These are phyloP conservation scores for Rhododendron henanense DNA, from an alignment of 148 eudicot genomes.

Conservation along the genomic window DNA sequence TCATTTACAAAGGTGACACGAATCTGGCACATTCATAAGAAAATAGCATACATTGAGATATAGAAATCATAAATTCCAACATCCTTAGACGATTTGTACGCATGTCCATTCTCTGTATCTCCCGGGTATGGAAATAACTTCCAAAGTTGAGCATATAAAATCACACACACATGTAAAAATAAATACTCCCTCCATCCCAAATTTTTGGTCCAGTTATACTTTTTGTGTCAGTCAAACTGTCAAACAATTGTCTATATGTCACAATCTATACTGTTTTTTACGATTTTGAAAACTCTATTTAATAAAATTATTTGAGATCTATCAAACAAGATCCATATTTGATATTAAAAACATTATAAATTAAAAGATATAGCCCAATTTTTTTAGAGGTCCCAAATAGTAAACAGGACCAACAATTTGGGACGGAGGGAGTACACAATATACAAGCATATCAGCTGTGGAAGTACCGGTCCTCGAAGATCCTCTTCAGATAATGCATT, in stretches of 20 bases:
- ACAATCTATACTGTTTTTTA: too few species aligned
- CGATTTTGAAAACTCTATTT: too few species aligned
- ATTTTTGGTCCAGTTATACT: too few species aligned
- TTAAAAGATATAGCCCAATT: too few species aligned
- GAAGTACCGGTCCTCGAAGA: slow-evolving; percentile 73
- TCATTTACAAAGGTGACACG: slow-evolving; percentile 91
- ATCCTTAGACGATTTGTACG: background rate
- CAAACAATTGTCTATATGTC: too few species aligned
- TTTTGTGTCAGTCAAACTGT: too few species aligned
- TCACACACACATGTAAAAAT: background rate
- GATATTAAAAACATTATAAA: too few species aligned
- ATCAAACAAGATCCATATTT: too few species aligned
- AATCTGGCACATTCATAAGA: slow-evolving; percentile 41
- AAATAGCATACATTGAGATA: background rate
- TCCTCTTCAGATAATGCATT: slow-evolving; percentile 73
- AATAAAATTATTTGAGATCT: too few species aligned
- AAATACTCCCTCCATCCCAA: background rate
- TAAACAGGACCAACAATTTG: too few species aligned
- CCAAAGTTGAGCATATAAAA: slow-evolving; percentile 4
- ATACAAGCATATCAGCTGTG: slow-evolving; percentile 4
- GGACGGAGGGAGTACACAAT: background rate
- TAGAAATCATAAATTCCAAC: background rate
- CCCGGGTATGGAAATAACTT: background rate
- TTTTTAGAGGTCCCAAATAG: too few species aligned
- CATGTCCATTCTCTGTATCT: background rate